Percentiles rank a stretch among this genome's conserved stretches.
These are phyloP conservation scores for Trapa bicornis DNA, from an alignment of 345 rosid genomes.

Conservation along the genomic window DNA sequence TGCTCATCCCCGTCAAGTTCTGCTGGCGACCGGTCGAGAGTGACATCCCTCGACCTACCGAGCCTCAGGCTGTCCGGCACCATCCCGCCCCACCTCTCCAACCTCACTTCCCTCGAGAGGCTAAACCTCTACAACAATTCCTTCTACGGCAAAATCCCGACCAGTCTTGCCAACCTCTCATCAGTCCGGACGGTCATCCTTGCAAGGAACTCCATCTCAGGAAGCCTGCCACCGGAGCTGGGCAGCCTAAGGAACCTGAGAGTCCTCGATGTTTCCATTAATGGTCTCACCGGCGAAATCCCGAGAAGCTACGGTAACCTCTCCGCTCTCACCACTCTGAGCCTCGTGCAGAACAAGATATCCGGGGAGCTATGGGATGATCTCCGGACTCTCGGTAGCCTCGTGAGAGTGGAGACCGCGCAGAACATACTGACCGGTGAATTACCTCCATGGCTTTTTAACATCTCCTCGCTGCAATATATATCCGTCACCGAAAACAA, in stretches of 20 bases:
- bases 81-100: slow-evolving; percentile 10
- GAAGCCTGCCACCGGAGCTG: slow-evolving; percentile 6
- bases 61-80: slow-evolving; percentile 1
- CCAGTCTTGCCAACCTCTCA: slow-evolving; percentile 4
- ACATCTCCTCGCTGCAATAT: slow-evolving; percentile 10
- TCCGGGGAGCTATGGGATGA: slow-evolving; percentile 9
- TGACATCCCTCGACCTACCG: slow-evolving; percentile 1
- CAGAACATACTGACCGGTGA: slow-evolving; percentile 4
- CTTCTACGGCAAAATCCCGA: slow-evolving; percentile 12
- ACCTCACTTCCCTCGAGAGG: slow-evolving; percentile 10
- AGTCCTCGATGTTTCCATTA: slow-evolving; percentile 3
- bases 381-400: slow-evolving; percentile 8
- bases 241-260: slow-evolving; percentile 5
- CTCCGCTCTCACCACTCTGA: slow-evolving; percentile 8
- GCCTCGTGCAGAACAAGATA: slow-evolving; percentile 4
- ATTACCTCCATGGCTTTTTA: slow-evolving; percentile 10
- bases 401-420: background rate
- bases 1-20: background rate
- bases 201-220: background rate
- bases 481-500: slow-evolving; percentile 1
- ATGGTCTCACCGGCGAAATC: slow-evolving; percentile 11
- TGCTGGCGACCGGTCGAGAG: slow-evolving; percentile 9
- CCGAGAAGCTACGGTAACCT: slow-evolving; percentile 14
- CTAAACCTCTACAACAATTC: slow-evolving; percentile 9
- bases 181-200: background rate